Percentiles rank a stretch among this genome's conserved stretches.
These are phyloP conservation scores for Aspergillus sp. DNA, from an alignment of 2,329 filamentous ascomycete genomes.

Conservation along the genomic window DNA sequence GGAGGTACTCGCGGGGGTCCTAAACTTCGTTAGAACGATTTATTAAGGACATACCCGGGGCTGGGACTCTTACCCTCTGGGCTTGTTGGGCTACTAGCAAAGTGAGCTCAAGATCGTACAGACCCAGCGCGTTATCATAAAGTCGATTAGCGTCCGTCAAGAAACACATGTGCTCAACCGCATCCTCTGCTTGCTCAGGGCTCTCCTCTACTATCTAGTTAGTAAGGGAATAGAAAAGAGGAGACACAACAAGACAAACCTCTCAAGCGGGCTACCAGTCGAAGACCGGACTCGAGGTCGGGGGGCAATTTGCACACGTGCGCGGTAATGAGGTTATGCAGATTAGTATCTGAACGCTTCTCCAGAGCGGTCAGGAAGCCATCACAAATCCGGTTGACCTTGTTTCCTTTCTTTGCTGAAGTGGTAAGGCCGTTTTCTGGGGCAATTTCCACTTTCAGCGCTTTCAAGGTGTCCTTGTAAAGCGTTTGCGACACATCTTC, in stretches of 20 bases:
- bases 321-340: conserved; percentile 92
- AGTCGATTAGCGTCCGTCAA: conserved; percentile 88
- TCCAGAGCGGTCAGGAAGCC: conserved; percentile 71
- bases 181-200: conserved; percentile 74
- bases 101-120: conserved; percentile 89
- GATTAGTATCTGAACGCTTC: conserved; percentile 60
- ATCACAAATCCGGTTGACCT: conserved; percentile 87
- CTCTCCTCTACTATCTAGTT: conserved; percentile 52
- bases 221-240: conserved; percentile 6
- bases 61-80: conserved; percentile 60
- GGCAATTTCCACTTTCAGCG: conserved; percentile 30
- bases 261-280: conserved; percentile 71
- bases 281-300: conserved; percentile 80
- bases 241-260: conserved; percentile 32
- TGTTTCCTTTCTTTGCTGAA: conserved; percentile 44
- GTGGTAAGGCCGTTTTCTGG: conserved; percentile 25
- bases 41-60: not conserved
- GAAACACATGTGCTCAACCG: conserved; percentile 96
- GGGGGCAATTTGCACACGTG: conserved; percentile 92
- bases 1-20: conserved; percentile 91
- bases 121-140: conserved; percentile 83
- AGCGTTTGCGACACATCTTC: conserved; percentile 93
- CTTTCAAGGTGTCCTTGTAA: conserved; percentile 79
- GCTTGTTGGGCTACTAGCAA: conserved; percentile 92
- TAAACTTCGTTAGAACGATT: conserved; percentile 25